phyloP scores from a whole-genome alignment of 2,329 filamentous ascomycete species.

The Metarhizium album region DNA sequence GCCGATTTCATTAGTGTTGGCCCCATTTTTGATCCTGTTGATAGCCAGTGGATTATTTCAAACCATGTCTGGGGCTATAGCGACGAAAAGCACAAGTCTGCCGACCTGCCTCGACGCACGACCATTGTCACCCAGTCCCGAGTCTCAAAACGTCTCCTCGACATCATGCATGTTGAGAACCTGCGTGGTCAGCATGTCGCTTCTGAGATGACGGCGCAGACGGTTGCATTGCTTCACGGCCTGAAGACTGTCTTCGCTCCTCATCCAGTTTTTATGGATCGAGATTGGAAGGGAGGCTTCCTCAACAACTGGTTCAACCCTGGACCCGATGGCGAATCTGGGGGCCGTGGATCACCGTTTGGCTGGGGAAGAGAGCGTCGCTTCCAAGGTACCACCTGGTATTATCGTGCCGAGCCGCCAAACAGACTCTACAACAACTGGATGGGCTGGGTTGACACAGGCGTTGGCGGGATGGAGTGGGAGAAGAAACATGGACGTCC shows the following conservation, averaged over 20 bases:
- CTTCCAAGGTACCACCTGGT: slow-evolving; percentile 50
- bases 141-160: slow-evolving; percentile 58
- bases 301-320: slow-evolving; percentile 51
- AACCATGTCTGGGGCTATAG: slow-evolving; percentile 59
- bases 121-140: slow-evolving; percentile 72
- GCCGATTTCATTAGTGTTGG: slow-evolving; percentile 65
- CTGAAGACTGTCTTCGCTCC: slow-evolving; percentile 70
- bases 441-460: slow-evolving; percentile 48
- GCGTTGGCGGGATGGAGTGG: slow-evolving; percentile 44
- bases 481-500: slow-evolving; percentile 44
- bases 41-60: slow-evolving; percentile 63
- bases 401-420: slow-evolving; percentile 46
- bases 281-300: slow-evolving; percentile 51
- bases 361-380: slow-evolving; percentile 48
- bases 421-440: slow-evolving; percentile 52
- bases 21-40: slow-evolving; percentile 66
- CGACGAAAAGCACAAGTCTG: slow-evolving; percentile 34
- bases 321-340: slow-evolving; percentile 42
- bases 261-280: slow-evolving; percentile 70
- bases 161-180: slow-evolving; percentile 71
- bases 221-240: slow-evolving; percentile 63
- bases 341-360: slow-evolving; percentile 45
- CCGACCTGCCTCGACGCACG: slow-evolving; percentile 56
- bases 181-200: slow-evolving; percentile 63
- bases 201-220: slow-evolving; percentile 70